These are phyloP conservation scores for Pterocarpus santalinus DNA, from an alignment of 306 rosid genomes.

Conservation along the genomic window DNA sequence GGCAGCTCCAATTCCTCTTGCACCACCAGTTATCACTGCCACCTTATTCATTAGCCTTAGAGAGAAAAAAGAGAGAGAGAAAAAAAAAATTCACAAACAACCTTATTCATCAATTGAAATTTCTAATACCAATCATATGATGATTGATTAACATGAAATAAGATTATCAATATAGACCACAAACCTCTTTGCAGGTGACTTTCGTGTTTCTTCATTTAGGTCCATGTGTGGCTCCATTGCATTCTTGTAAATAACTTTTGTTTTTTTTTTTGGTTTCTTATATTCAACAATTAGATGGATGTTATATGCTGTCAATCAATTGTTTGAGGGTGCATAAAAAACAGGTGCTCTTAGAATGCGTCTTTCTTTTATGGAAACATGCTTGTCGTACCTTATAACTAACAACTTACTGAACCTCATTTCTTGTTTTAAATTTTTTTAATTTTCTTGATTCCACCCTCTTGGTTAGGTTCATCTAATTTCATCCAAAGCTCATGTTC, in stretches of 20 bases:
- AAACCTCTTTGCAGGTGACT: conserved; percentile 58
- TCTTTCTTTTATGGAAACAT: conserved; percentile 41
- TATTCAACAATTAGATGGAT: conserved; percentile 1
- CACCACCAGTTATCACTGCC: conserved; percentile 85
- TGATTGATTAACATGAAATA: neutral
- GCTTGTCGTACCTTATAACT: conserved; percentile 52
- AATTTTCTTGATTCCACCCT: neutral
- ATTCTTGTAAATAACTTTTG: neutral
- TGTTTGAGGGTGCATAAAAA: neutral
- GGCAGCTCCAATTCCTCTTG: conserved; percentile 90
- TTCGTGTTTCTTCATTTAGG: conserved; percentile 42
- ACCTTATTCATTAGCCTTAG: conserved; percentile 67
- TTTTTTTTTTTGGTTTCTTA: neutral
- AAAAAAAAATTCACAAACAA: neutral
- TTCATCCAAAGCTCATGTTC: conserved; percentile 36
- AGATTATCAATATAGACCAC: neutral
- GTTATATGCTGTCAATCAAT: neutral
- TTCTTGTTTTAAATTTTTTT: neutral
- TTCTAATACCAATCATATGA: neutral
- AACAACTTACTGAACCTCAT: conserved; percentile 44
- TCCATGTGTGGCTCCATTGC: conserved; percentile 53
- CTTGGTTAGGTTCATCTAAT: conserved; percentile 18
- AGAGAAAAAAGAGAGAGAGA: neutral
- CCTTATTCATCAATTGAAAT: neutral
- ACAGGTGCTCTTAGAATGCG: conserved; percentile 13